These are phyloP conservation scores for Penicillium nucicola DNA, from an alignment of 495 filamentous ascomycete species.

Conservation along the genomic window DNA sequence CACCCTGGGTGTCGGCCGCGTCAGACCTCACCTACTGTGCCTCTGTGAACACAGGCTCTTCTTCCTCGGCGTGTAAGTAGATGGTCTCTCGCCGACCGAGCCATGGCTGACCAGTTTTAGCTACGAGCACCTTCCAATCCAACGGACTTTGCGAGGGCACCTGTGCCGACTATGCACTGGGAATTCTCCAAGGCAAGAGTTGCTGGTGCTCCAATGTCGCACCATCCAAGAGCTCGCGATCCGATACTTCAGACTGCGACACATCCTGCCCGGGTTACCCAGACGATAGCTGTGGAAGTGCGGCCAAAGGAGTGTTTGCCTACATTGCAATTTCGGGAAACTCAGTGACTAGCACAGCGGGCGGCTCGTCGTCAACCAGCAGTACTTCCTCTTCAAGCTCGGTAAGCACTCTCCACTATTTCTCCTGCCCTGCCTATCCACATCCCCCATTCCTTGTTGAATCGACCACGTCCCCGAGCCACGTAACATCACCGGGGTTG, in stretches of 20 bases:
- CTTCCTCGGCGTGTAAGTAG: constrained; percentile 27
- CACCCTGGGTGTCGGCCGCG: constrained; percentile 14
- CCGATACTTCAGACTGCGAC: constrained; percentile 46
- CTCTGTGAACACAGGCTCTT: constrained; percentile 43
- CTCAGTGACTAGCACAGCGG: constrained; percentile 33
- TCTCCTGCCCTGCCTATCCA: too few relatives aligned
- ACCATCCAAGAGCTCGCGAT: constrained; percentile 45
- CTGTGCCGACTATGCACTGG: constrained; percentile 66
- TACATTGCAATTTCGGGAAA: constrained; percentile 45
- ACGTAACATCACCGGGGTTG: constrained; percentile 1
- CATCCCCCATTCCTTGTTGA: neutral
- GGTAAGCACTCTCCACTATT: neutral
- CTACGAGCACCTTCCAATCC: constrained; percentile 58
- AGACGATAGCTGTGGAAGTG: constrained; percentile 60
- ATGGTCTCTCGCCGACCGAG: neutral
- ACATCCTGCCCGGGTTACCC: constrained; percentile 65
- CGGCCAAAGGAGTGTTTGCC: constrained; percentile 50
- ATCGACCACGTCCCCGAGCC: neutral
- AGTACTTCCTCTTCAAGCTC: constrained; percentile 28
- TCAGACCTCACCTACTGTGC: constrained; percentile 42
- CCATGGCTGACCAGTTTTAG: constrained; percentile 32
- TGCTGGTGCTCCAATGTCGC: constrained; percentile 79
- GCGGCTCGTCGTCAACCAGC: constrained; percentile 21
- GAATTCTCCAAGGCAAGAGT: constrained; percentile 55
- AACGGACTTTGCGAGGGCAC: constrained; percentile 57